Evolutionary conservation across 768 basidiomycete species (phyloP).

Genomic region (Mycena sanguinolenta): DNA sequence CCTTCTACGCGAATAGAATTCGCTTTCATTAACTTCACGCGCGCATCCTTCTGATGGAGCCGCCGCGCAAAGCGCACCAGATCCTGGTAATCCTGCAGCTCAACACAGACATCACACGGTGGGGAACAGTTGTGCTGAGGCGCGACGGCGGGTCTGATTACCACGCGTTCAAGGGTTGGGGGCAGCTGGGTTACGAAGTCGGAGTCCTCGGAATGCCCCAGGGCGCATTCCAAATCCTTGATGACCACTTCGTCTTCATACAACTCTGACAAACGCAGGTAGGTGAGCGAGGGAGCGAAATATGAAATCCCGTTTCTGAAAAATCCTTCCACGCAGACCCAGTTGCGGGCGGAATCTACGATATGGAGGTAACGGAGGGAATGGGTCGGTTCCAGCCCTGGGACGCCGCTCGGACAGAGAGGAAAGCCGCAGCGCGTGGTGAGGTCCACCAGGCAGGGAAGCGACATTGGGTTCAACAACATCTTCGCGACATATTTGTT

Average conservation of each 20-base stretch:
- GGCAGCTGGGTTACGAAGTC: constrained; percentile 13
- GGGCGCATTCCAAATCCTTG: neutral
- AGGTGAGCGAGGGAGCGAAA: constrained; percentile 41
- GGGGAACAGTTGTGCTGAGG: too few species aligned
- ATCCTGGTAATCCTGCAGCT: constrained; percentile 1
- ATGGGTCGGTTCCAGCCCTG: constrained; percentile 33
- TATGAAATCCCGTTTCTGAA: constrained; percentile 41
- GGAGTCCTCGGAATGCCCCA: neutral
- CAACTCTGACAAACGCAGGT: constrained; percentile 18
- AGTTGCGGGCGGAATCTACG: constrained; percentile 41
- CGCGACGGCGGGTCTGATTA: constrained; percentile 16
- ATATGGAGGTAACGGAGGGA: constrained; percentile 41
- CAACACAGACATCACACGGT: constrained; percentile 8
- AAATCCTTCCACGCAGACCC: constrained; percentile 25
- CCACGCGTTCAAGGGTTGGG: constrained; percentile 4
- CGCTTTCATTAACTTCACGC: neutral
- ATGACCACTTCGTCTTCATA: constrained; percentile 1
- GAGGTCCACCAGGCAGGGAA: constrained; percentile 44
- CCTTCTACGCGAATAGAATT: neutral
- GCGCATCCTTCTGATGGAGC: constrained; percentile 3
- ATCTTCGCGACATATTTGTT: constrained; percentile 32
- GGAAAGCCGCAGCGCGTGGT: constrained; percentile 47
- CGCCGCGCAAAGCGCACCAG: neutral
- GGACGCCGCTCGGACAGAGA: constrained; percentile 16
- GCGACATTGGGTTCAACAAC: constrained; percentile 37